Base-by-base conservation (phyloP, 352 stramenopile genomes). In the Pseudoperonospora humuli region DNA sequence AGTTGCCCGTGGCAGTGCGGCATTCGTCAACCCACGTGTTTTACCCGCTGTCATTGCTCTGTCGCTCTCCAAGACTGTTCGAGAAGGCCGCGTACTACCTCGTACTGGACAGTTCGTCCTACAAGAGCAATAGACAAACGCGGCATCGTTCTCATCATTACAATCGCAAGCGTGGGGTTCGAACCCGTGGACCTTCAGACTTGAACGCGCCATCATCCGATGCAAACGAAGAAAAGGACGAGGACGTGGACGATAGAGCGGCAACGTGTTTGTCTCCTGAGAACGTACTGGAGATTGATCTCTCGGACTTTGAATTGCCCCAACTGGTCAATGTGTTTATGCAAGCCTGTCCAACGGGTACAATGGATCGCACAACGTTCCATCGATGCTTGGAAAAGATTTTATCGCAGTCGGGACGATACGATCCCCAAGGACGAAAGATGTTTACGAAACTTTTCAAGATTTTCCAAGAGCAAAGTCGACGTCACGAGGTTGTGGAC, bases 291-390 rank as follows among this genome's bases (percentile, higher is more conserved):
- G 74, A 83, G 26, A 57, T 90, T 11, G 79, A 92, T 24, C 61
- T 94, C 0, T 75, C 76, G 29, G 78, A 93, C 55, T 94, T 91
- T 62, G 77, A 86, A 54, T 41, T 94, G 27, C 73, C 75, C 32
- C 73, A 84, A 54, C 59, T 94, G 2, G 78, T 90, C n/a, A 72
- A 89, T 39, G 75, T 86, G 48, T 90, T 94, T 54, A 77, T 64
- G 6, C 69, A 87, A 45, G 78, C 78, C 31, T 86, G 77, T 51
- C 73, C 82, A 24, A 85, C 71, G 0, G 78, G 78, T 15, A 61
- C 71, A 8, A 57, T 94, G 41, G 80, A 92, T 45, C 64, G 64
- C 9, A 64, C 57, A 5, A 84, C 77, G 13, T 94, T 92, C 38
- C 38, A 70, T 5, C 64, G 61, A 2, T 88, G 72, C 40, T 43